Conservation (phyloP, 2,329 filamentous ascomycete species). For the Verticillium klebahnii region DNA sequence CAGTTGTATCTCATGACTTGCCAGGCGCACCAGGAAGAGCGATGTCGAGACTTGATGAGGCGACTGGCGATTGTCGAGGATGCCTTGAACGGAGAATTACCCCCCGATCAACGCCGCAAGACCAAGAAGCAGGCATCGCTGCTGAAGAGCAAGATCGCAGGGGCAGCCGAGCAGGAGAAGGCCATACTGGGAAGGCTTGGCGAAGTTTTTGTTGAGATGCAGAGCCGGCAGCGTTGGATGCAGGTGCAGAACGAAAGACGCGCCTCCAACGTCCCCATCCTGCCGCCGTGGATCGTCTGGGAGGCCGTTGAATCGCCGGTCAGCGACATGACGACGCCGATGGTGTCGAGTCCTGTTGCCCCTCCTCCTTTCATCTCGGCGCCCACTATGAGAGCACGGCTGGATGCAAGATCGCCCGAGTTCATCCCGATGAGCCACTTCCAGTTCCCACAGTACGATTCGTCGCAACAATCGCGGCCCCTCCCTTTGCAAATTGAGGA, state of each 20-base stretch:
- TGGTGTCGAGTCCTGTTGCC: background rate
- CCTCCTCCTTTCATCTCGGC: background rate
- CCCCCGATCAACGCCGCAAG: slow-evolving; percentile 18
- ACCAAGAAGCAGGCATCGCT: slow-evolving; percentile 36
- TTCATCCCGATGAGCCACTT: slow-evolving; percentile 23
- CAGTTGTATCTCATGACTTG: slow-evolving; percentile 37
- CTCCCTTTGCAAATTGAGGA: background rate
- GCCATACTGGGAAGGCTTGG: slow-evolving; percentile 39
- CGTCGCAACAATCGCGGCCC: background rate
- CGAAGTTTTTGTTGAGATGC: slow-evolving; percentile 45
- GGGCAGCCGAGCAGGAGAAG: slow-evolving; percentile 41
- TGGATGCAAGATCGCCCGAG: slow-evolving; percentile 22
- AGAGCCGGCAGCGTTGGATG: slow-evolving; percentile 35
- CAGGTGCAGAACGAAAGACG: slow-evolving; percentile 21
- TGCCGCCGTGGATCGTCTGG: background rate
- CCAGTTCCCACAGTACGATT: background rate
- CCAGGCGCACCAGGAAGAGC: slow-evolving; percentile 34
- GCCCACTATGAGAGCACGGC: slow-evolving; percentile 14
- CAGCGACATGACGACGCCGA: background rate
- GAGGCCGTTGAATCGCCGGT: slow-evolving; percentile 1
- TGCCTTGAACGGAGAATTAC: slow-evolving; percentile 14
- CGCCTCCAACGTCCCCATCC: slow-evolving; percentile 1
- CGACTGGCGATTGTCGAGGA: slow-evolving; percentile 32
- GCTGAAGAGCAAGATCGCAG: slow-evolving; percentile 36
- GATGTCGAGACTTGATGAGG: slow-evolving; percentile 31